Base-by-base conservation (phyloP, 805 yeast species). In the Metschnikowia hibisci region DNA sequence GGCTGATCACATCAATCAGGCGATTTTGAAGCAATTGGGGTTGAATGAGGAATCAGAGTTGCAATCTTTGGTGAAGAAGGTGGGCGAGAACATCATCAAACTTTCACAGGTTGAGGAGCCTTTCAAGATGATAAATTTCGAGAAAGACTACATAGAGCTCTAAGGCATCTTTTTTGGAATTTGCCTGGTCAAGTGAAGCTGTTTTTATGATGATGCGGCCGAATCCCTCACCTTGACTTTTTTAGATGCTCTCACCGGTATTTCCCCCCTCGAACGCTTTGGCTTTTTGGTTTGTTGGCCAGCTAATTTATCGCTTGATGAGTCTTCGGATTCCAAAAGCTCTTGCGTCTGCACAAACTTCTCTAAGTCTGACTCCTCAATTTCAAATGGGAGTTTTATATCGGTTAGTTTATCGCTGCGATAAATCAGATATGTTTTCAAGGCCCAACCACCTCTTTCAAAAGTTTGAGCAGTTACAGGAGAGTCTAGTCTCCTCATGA, bases 371-470 rank as follows among this genome's bases (percentile, higher is more conserved):
- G 40, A 44, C 6, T 51, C 53, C 2, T 46, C 45, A 7, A 57
- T 45, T 10, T 51, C 54, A 41, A 58, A 48, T 2, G 60, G 55
- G 6, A 48, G 37, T 39, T 57, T 51, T 12, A 65, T 32, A 39
- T 58, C 61, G 4, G 52, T 53, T 38, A 67, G 52, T 18, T 50
- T 57, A 32, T 54, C 62, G 11, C 53, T 45, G 28, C 53, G 47
- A 44, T 64, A 47, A 8, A 61, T 30, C 13, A 58, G 61, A 42
- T 55, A 62, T 52, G 49, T 55, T 47, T 66, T 65, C 43, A 67
- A 51, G 1, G 71, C 56, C 73, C 73, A 69, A 3, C 60, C 71
- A 3, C 71, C 72, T 34, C 51, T 53, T 43, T 68, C 73, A 26
- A 66, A 41, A 11, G 22, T 14, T 15, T 34, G 45, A 10, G 48